Evolutionary conservation across 208 protist genomes (phyloP), one percentile per base, ranked within the genome.

Genomic region (Crithidia bombi): DNA sequence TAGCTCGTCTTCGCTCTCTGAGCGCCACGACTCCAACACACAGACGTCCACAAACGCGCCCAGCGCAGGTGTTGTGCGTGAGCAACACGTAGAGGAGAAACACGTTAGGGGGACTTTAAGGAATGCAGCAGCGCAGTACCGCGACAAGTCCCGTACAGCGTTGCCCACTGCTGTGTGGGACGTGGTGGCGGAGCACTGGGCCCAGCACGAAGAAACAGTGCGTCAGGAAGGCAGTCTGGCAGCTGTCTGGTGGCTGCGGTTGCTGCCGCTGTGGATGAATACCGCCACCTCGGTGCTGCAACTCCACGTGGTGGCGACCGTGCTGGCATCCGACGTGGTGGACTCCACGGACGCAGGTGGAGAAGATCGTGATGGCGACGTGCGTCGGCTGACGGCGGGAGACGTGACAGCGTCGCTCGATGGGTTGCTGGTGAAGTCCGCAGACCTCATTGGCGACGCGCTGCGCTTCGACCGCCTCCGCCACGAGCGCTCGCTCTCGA

Each of bases 171-270:
- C 63, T 21, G 65, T 77, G 25, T 77, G 71, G 49, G 73, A 76
- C 21, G 54, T 65, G 5, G 41, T 92, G 11, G 62, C 63, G 39
- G 41, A 65, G 14, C 78, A 59, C 54, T 92, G 83, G 83, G 17
- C 56, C 17, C 57, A 21, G 2, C 38, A 77, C 12, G 58, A 85
- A 28, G 36, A 44, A 10, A 21, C 61, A 1, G 39, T 89, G 52
- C 75, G 78, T 5, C 44, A 76, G 23, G 74, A 79, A 28, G 83
- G 86, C 39, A 43, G 71, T 17, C 41, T 58, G 23, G 77, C 74
- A 7, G 74, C 71, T 6, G 35, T 84, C 44, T 79, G 68, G 79
- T 84, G 79, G 79, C 63, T 79, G 50, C 72, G 55, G 5, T 28
- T 77, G 39, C 46, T 77, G 36, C 64, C 71, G 5, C 56, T 66